phyloP scores from a whole-genome alignment of 2,329 filamentous ascomycete genomes.

The Chrysoporthe puriensis region DNA sequence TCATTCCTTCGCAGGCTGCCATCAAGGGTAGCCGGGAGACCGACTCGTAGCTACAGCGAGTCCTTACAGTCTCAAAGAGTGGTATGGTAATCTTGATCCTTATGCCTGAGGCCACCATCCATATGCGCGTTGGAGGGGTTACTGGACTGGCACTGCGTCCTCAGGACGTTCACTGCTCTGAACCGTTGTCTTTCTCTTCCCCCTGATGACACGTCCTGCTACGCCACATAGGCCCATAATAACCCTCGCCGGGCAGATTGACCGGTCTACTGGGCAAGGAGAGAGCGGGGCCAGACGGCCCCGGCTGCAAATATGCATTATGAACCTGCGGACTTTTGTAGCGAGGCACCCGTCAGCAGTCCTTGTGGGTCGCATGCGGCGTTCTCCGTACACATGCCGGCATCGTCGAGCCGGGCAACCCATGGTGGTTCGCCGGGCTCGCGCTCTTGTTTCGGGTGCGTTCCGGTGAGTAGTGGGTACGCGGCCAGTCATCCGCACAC shows the following conservation, averaged over 20 bases:
- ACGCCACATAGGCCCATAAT: not conserved
- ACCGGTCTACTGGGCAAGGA: not conserved
- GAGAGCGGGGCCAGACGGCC: not conserved
- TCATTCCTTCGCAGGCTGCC: not conserved
- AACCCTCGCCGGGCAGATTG: not conserved
- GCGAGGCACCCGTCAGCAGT: not conserved
- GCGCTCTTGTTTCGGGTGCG: slow-evolving; percentile 6
- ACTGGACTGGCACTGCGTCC: not conserved
- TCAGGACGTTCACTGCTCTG: not conserved
- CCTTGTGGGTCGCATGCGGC: too few relatives aligned
- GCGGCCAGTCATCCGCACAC: not conserved
- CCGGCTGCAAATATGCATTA: not conserved
- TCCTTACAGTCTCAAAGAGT: too few relatives aligned
- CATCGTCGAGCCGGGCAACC: not conserved
- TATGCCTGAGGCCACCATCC: too few relatives aligned
- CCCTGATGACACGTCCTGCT: not conserved
- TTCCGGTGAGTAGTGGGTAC: not conserved
- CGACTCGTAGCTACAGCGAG: too few relatives aligned
- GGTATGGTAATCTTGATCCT: too few relatives aligned
- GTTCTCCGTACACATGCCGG: not conserved
- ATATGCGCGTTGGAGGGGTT: not conserved
- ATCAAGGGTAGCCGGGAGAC: not conserved
- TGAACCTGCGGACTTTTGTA: not conserved
- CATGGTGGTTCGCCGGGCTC: not conserved
- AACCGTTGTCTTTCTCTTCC: too few relatives aligned